These are phyloP conservation scores for Annulohypoxylon bovei DNA, from an alignment of 495 filamentous ascomycete species.

Conservation along the genomic window DNA sequence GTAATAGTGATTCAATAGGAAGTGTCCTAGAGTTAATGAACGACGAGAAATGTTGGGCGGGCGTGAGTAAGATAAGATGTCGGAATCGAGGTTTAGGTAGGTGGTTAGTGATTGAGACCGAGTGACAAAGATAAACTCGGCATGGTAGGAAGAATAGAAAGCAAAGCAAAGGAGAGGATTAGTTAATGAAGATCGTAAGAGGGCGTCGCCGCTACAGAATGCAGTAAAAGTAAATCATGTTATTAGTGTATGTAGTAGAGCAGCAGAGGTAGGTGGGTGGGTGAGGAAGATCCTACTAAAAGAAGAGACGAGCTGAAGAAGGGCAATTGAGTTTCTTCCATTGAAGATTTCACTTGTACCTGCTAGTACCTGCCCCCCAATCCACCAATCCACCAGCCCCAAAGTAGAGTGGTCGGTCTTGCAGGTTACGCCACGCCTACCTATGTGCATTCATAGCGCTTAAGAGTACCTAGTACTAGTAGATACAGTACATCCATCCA, in stretches of 20 bases:
- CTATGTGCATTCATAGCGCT: not conserved
- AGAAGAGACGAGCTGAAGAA: slow-evolving; percentile 25
- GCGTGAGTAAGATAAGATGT: not conserved
- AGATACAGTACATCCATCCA: not conserved
- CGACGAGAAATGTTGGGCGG: slow-evolving; percentile 3
- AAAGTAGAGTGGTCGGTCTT: slow-evolving; percentile 29
- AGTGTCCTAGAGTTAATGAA: slow-evolving; percentile 9
- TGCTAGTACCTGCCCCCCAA: slow-evolving; percentile 6
- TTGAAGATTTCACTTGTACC: slow-evolving; percentile 28
- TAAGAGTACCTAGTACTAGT: too few species aligned
- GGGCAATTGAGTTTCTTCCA: not conserved
- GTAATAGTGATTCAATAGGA: slow-evolving; percentile 12
- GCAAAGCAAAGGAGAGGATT: slow-evolving; percentile 15
- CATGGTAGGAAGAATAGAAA: not conserved
- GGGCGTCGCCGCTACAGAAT: slow-evolving; percentile 23
- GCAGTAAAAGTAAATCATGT: slow-evolving; percentile 27
- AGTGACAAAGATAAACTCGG: not conserved
- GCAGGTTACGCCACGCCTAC: slow-evolving; percentile 15
- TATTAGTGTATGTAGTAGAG: slow-evolving; percentile 14
- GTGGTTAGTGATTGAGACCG: not conserved
- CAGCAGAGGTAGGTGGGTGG: not conserved
- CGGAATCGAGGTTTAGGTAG: slow-evolving; percentile 4
- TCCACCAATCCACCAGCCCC: not conserved
- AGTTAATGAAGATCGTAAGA: not conserved
- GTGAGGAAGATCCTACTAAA: slow-evolving; percentile 18